Evolutionary conservation across 2,329 filamentous ascomycete genomes (phyloP).

Genomic region (Trichophyton schoenleinii): DNA sequence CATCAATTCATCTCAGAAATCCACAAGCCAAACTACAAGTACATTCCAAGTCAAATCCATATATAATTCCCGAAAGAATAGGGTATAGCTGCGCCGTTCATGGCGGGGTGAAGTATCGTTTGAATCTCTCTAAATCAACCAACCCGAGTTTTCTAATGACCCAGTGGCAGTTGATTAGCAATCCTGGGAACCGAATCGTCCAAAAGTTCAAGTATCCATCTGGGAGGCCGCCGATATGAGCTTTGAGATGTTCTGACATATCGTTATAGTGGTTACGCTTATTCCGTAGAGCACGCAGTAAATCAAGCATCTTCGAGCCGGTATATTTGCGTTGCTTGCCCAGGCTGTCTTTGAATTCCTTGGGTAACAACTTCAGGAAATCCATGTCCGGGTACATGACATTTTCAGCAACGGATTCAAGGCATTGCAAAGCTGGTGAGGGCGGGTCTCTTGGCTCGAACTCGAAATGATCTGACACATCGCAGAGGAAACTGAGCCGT

Average conservation of each 20-base stretch:
- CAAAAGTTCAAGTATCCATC: slow-evolving; percentile 77
- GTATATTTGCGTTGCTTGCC: slow-evolving; percentile 95
- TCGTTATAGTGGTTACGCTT: slow-evolving; percentile 98
- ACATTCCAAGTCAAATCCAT: not conserved
- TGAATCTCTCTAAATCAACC: slow-evolving; percentile 31
- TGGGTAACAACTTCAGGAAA: slow-evolving; percentile 64
- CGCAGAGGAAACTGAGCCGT: slow-evolving; percentile 81
- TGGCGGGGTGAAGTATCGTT: slow-evolving; percentile 29
- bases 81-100: slow-evolving; percentile 8
- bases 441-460: slow-evolving; percentile 78
- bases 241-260: slow-evolving; percentile 69
- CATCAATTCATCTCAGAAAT: not conserved
- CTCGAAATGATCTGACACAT: slow-evolving; percentile 93
- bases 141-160: slow-evolving; percentile 56
- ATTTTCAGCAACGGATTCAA: slow-evolving; percentile 38
- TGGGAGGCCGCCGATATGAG: slow-evolving; percentile 58
- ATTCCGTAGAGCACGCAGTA: slow-evolving; percentile 79
- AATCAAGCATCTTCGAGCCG: slow-evolving; percentile 66
- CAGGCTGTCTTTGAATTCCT: slow-evolving; percentile 74
- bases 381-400: slow-evolving; percentile 49
- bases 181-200: slow-evolving; percentile 62
- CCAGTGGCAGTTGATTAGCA: slow-evolving; percentile 68
- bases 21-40: not conserved
- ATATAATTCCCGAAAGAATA: not conserved
- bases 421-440: slow-evolving; percentile 49